These are phyloP conservation scores for Cutaneotrichosporon mucoides DNA, from an alignment of 1,284 basidiomycete genomes.

Conservation along the genomic window DNA sequence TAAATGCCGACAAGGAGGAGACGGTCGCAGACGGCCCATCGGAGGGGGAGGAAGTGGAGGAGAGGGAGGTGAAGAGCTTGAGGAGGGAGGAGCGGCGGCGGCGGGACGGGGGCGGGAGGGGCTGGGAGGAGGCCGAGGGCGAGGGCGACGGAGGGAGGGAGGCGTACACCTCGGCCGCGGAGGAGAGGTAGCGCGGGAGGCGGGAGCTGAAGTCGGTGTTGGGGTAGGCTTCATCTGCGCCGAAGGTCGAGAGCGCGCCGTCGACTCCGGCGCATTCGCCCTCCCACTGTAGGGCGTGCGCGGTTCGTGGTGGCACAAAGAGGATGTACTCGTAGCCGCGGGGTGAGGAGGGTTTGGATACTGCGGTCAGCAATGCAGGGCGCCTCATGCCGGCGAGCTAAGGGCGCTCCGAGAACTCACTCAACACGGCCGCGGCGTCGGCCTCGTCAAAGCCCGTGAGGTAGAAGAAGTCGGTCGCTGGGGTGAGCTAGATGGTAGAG, in stretches of 20 bases:
- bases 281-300: conserved; percentile 84
- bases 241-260: conserved; percentile 63
- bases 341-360: conserved; percentile 54
- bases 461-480: conserved; percentile 86
- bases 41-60: background rate
- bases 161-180: conserved; percentile 42
- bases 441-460: conserved; percentile 93
- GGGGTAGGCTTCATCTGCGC: conserved; percentile 61
- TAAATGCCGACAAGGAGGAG: background rate
- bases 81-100: conserved; percentile 42
- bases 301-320: conserved; percentile 75
- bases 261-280: conserved; percentile 68
- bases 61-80: conserved; percentile 37
- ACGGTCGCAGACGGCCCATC: background rate
- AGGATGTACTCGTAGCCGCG: conserved; percentile 84
- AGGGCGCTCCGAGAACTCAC: conserved; percentile 48
- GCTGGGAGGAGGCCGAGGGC: conserved; percentile 37
- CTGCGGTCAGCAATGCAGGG: conserved; percentile 15
- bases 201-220: conserved; percentile 40
- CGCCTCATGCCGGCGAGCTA: no score
- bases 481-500: no score
- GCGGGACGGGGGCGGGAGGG: conserved; percentile 37
- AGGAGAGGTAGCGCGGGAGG: conserved; percentile 36
- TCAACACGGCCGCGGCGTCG: conserved; percentile 78
- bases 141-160: conserved; percentile 48